phyloP scores from a whole-genome alignment of 352 stramenopile genomes.

The Globisporangium barbulae region DNA sequence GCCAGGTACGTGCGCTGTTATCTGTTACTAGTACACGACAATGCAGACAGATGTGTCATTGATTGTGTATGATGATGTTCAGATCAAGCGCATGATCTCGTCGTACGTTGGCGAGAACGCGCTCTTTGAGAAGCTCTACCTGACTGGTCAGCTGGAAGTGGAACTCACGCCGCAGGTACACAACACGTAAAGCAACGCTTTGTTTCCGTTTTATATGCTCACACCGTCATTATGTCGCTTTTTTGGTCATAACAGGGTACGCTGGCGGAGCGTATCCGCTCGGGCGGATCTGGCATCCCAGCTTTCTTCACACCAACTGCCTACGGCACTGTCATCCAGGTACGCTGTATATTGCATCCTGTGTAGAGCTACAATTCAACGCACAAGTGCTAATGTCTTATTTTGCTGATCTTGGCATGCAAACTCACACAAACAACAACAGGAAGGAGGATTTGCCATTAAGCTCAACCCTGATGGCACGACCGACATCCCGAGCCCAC shows the following conservation, averaged over 20 bases:
- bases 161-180: constrained; percentile 93
- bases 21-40: neutral
- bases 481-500: constrained; percentile 59
- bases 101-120: constrained; percentile 97
- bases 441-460: constrained; percentile 78
- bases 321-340: constrained; percentile 90
- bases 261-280: constrained; percentile 90
- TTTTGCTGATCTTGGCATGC: constrained; percentile 3
- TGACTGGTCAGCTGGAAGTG: constrained; percentile 92
- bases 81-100: constrained; percentile 96
- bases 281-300: constrained; percentile 93
- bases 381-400: neutral
- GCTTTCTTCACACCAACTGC: constrained; percentile 96
- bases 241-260: constrained; percentile 58
- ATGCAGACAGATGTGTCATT: too few species aligned
- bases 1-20: constrained; percentile 49
- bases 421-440: neutral
- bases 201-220: neutral
- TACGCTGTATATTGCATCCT: constrained; percentile 7
- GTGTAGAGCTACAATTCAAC: neutral
- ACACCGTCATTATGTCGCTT: neutral
- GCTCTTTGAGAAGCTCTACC: constrained; percentile 91
- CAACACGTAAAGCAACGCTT: neutral
- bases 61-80: neutral
- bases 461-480: constrained; percentile 70